phyloP scores from a whole-genome alignment of 345 rosid species.

The thale cress (Arabidopsis thaliana) region DNA sequence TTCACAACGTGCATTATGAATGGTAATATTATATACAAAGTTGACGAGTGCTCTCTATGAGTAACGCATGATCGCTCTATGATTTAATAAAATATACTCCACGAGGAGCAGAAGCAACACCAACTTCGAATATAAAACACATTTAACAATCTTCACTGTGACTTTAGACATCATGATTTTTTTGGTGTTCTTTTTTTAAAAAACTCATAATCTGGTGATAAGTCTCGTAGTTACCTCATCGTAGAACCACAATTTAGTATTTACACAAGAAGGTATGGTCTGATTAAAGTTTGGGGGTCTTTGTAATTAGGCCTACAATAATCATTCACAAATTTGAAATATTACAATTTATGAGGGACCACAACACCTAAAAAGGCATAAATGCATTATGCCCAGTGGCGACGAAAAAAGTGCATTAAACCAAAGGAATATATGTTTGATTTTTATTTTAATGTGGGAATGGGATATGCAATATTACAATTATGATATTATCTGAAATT shows the following conservation, averaged over 20 bases:
- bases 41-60: background rate
- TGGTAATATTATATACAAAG: background rate
- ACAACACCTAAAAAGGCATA: conserved; percentile 4
- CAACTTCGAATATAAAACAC: conserved; percentile 17
- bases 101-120: conserved; percentile 29
- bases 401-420: background rate
- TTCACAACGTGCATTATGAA: background rate
- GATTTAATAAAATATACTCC: background rate
- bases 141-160: background rate
- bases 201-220: conserved; percentile 15
- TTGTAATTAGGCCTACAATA: conserved; percentile 15
- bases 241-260: background rate
- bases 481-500: background rate
- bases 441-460: background rate
- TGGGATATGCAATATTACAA: background rate
- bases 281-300: conserved; percentile 11
- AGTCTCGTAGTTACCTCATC: conserved; percentile 1
- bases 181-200: background rate
- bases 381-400: background rate
- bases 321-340: background rate
- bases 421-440: conserved; percentile 2
- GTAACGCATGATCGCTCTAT: background rate
- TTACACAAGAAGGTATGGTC: background rate
- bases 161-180: background rate
- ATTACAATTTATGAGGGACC: conserved; percentile 5